Base-by-base conservation (phyloP, 2,329 filamentous ascomycete species). In the Beauveria australis region DNA sequence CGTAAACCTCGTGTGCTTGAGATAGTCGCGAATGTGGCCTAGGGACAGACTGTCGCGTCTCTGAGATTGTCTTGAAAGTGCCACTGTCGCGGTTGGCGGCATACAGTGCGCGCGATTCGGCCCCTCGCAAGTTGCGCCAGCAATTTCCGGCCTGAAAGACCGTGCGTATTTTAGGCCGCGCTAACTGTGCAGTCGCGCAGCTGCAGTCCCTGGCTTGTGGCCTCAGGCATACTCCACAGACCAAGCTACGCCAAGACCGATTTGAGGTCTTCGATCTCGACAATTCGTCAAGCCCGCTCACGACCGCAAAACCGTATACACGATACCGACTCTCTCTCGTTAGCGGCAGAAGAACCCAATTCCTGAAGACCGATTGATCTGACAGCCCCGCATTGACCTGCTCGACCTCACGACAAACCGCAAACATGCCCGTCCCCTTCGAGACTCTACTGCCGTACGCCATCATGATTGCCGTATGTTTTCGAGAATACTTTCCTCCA, bases 401-500 rank as follows among this genome's bases (percentile, higher is more conserved):
- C 70, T 66, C 70, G 69, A 71, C 62, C 58, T 64, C 64, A 70
- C 68, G 71, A 70, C 71, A 65, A 59, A 58, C 64, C 61, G 53
- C 66, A 68, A 67, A 60, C 63, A 87, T 87, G 84, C 81, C 81
- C 62, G 75, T 87, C 65, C 84, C 84, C 53, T 87, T 86, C 75
- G 84, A 87, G 74, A 76, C 83, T 54, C 70, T 87, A 66, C 77
- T 87, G 73, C 84, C 84, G 48, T 87, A 86, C 73, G 84, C 76
- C 73, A 86, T 87, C 78, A 82, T 87, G 72, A 72, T 83, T 67
- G 78, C 74, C 69, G 84, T 87, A 79, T 73, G 82, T 72, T 8
- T 24, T 55, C 56, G 53, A 49, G 30, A n/a, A 61, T 53, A 59
- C 55, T 40, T 62, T 47, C 57, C 60, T 60, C 24, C 43, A 61